Evolutionary conservation across 2,329 filamentous ascomycete species (phyloP).

Genomic region (Exophiala alcalophila): DNA sequence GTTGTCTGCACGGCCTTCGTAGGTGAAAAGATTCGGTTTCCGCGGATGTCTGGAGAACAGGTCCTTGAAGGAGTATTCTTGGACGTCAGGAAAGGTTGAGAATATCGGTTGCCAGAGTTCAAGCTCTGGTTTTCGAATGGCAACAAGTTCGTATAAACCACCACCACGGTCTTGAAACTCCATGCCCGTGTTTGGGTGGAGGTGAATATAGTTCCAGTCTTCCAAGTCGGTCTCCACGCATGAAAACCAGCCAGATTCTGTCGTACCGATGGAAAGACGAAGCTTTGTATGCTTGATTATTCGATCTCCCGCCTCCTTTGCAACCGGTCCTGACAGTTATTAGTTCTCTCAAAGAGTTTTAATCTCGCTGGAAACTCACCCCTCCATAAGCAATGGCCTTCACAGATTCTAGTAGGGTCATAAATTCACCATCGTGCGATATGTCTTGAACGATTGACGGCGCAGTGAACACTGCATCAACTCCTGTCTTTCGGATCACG

Average conservation of each 20-base stretch:
- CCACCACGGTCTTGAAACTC: too few species aligned
- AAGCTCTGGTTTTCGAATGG: not conserved
- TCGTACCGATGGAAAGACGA: not conserved
- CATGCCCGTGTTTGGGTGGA: not conserved
- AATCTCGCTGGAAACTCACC: too few species aligned
- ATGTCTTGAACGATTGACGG: too few species aligned
- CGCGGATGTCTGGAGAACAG: slow-evolving; percentile 8
- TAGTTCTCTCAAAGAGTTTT: too few species aligned
- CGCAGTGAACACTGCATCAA: too few species aligned
- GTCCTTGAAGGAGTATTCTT: slow-evolving; percentile 1
- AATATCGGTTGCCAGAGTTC: not conserved
- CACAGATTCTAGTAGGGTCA: too few species aligned
- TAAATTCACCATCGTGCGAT: too few species aligned
- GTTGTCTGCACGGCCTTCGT: slow-evolving; percentile 45
- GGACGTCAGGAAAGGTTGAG: not conserved
- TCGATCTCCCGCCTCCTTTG: not conserved
- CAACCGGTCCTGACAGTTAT: not conserved
- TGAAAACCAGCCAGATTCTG: not conserved
- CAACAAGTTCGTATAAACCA: not conserved
- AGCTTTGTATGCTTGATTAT: not conserved
- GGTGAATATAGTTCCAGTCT: not conserved
- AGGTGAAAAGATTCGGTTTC: slow-evolving; percentile 41
- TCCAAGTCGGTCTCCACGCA: not conserved
- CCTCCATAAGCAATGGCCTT: too few species aligned
- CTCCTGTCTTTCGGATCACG: too few species aligned